Evolutionary conservation across 2,329 filamentous ascomycete species (phyloP).

Genomic region (Colletotrichum endophyticum): DNA sequence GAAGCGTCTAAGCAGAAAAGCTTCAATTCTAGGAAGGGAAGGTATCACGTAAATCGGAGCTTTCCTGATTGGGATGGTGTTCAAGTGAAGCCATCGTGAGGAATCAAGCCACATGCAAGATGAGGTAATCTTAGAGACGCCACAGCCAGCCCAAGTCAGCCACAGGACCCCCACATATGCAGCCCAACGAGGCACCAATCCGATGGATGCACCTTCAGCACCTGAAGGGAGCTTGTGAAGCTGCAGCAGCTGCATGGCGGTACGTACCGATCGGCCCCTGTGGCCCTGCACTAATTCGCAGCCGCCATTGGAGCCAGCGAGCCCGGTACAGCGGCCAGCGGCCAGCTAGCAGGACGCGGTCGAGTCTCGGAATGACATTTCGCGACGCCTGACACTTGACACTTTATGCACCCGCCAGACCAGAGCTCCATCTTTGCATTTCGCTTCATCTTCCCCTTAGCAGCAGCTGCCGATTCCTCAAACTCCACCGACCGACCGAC

Average conservation of each 20-base stretch:
- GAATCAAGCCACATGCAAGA: not conserved
- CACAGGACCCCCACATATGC: not conserved
- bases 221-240: not conserved
- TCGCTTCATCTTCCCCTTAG: not conserved
- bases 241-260: not conserved
- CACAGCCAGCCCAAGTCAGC: not conserved
- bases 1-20: too few relatives aligned
- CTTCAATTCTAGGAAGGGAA: too few relatives aligned
- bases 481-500: not conserved
- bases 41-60: not conserved
- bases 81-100: not conserved
- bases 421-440: not conserved
- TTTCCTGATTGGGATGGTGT: not conserved
- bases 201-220: not conserved
- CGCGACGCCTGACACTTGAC: conserved; percentile 33
- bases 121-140: not conserved
- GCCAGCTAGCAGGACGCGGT: conserved; percentile 5
- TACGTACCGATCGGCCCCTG: not conserved
- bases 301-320: not conserved
- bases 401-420: conserved; percentile 29
- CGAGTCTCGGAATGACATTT: conserved; percentile 28
- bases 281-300: not conserved
- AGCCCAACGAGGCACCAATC: not conserved
- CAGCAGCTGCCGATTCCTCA: not conserved
- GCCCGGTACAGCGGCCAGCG: not conserved